Evolutionary conservation across 345 rosid genomes (phyloP).

Genomic region (Gossypium anomalum): DNA sequence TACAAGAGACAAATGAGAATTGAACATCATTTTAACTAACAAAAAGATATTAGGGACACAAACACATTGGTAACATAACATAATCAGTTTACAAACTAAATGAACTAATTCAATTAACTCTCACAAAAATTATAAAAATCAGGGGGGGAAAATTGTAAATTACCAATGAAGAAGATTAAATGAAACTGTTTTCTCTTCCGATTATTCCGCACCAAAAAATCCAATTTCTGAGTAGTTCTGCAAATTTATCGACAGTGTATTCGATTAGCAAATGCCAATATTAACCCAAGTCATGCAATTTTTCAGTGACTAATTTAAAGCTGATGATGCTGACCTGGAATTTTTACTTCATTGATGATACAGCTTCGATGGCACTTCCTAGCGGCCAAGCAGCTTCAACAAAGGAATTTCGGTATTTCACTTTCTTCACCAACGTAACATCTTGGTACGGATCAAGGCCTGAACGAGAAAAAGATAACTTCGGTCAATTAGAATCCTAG

Average conservation of each 20-base stretch:
- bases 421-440: constrained; percentile 79
- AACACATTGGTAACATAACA: background rate
- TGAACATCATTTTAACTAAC: background rate
- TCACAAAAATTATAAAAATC: constrained; percentile 24
- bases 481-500: constrained; percentile 9
- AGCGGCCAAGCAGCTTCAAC: constrained; percentile 99
- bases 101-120: background rate
- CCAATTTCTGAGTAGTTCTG: background rate
- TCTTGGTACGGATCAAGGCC: constrained; percentile 73
- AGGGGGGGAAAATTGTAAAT: constrained; percentile 4
- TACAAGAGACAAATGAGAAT: background rate
- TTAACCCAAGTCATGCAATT: background rate
- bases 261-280: background rate
- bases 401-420: constrained; percentile 51
- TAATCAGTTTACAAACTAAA: background rate
- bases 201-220: constrained; percentile 31
- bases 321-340: constrained; percentile 1
- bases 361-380: constrained; percentile 94
- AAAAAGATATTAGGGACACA: background rate
- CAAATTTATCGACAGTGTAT: background rate
- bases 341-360: constrained; percentile 38
- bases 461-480: constrained; percentile 14
- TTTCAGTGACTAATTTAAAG: background rate
- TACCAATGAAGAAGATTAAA: constrained; percentile 36
- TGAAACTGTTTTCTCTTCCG: constrained; percentile 4